Conservation (phyloP, 129 eudicot genomes). For the Cynara cardunculus region DNA sequence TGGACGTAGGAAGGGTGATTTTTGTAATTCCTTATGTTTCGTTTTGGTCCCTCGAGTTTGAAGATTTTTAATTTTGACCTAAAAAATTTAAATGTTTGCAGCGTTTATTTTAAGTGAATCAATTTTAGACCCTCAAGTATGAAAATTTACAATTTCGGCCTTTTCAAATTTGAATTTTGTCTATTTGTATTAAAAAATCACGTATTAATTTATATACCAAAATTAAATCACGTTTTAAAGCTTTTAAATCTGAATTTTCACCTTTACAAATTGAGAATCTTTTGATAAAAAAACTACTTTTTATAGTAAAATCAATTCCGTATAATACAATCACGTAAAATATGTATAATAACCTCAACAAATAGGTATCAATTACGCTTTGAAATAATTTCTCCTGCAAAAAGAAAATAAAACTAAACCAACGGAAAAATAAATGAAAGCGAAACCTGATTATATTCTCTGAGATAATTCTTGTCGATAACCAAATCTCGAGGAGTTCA, state of each 20-base stretch:
- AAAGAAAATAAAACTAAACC: not conserved
- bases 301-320: too few relatives aligned
- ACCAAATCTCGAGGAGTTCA: not conserved
- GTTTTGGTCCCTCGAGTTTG: slow-evolving; percentile 8
- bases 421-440: not conserved
- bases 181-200: not conserved
- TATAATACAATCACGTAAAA: not conserved
- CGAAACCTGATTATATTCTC: not conserved
- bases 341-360: not conserved
- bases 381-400: not conserved
- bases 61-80: not conserved
- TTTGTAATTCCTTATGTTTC: slow-evolving; percentile 3
- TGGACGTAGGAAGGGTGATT: slow-evolving; percentile 20
- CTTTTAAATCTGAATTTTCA: not conserved
- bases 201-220: not conserved
- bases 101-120: not conserved
- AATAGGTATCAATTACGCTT: not conserved
- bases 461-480: not conserved
- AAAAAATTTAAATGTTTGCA: not conserved
- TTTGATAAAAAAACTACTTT: not conserved
- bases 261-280: not conserved
- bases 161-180: not conserved
- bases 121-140: slow-evolving; percentile 2
- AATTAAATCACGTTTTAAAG: not conserved
- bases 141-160: not conserved